Base-by-base conservation (phyloP, 148 eudicot species). In the Chenopodium album region DNA sequence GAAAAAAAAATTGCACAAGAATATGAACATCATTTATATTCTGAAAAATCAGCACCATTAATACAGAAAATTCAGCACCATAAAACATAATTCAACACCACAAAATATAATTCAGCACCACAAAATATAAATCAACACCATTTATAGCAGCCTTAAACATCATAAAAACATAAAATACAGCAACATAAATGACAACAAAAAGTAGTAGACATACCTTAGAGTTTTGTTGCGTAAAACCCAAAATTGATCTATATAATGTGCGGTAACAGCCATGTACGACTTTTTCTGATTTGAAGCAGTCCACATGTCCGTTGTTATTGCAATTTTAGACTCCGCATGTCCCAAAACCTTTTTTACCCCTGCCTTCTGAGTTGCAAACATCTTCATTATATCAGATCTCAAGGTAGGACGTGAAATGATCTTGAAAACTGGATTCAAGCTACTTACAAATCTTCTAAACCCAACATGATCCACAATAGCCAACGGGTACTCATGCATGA, bases 401-500 rank as follows among this genome's bases (percentile, higher is more conserved):
- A 63, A 71, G 32, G 71, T 62, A 16, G 56, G 26, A n/a, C 71
- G 59, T 11, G 78, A 29, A 23, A 80, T 73, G 32, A 73, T 52
- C 59, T 73, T 80, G 48, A 80, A 80, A 60, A 20, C 44, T 5
- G 71, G 62, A 73, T 73, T 80, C 59, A 80, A 64, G 69, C 78
- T 73, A 44, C 16, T 41, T 3, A 80, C 71, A 73, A 73, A 80
- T 73, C 82, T 73, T 19, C 63, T 74, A 52, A 74, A 74, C 0
- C 77, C 77, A 74, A 81, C 63, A 26, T 74, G 83, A 46, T 81
- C 72, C 14, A 81, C 83, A 22, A 74, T 81, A 75, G 72, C 59
- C 26, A 26, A 26, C 26, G 26, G 26, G 26, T 26, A 26, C 26
- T 26, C 26, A 26, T 26, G 26, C 26, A 26, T 26, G 26, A 26